Percentiles rank a stretch among this genome's conserved stretches.
Evolutionary conservation across 805 yeast species (phyloP).

Genomic region (Lipomyces oligophaga): DNA sequence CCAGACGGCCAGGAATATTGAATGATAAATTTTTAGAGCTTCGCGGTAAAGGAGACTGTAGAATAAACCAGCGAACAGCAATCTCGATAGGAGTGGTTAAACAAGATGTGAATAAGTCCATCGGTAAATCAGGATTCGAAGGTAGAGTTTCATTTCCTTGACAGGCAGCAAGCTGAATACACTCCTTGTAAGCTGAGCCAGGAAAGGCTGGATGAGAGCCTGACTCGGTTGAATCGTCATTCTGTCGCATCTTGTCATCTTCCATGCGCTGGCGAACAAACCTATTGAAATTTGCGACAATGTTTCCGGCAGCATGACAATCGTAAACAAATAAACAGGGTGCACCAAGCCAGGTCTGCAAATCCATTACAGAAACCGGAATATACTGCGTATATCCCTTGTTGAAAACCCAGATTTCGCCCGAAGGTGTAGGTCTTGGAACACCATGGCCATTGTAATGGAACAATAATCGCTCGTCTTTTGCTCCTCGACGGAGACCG

Average conservation of each 20-base stretch:
- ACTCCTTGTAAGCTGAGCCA: slow-evolving; percentile 67
- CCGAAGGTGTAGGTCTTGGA: slow-evolving; percentile 92
- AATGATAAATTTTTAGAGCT: slow-evolving; percentile 43
- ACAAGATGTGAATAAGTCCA: slow-evolving; percentile 93
- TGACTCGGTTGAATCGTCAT: slow-evolving; percentile 34
- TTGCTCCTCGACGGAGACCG: slow-evolving; percentile 81
- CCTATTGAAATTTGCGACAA: slow-evolving; percentile 80
- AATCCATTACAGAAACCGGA: slow-evolving; percentile 90
- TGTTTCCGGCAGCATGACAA: slow-evolving; percentile 91
- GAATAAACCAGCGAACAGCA: slow-evolving; percentile 83
- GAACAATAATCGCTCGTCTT: slow-evolving; percentile 87
- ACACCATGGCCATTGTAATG: slow-evolving; percentile 99
- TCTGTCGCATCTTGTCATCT: slow-evolving; percentile 57
- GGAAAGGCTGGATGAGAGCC: slow-evolving; percentile 35
- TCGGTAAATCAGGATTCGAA: slow-evolving; percentile 91
- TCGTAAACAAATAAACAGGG: slow-evolving; percentile 95
- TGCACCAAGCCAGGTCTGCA: slow-evolving; percentile 97
- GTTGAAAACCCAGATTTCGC: slow-evolving; percentile 98
- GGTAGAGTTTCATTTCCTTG: slow-evolving; percentile 79
- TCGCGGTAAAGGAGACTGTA: slow-evolving; percentile 51
- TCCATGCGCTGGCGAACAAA: slow-evolving; percentile 86
- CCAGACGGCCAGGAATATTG: slow-evolving; percentile 80
- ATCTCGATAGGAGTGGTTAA: slow-evolving; percentile 93
- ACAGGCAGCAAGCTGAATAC: slow-evolving; percentile 93
- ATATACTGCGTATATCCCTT: slow-evolving; percentile 96